Conservation (phyloP, 331 rosid genomes). For the Rhamnella rubrinervis region DNA sequence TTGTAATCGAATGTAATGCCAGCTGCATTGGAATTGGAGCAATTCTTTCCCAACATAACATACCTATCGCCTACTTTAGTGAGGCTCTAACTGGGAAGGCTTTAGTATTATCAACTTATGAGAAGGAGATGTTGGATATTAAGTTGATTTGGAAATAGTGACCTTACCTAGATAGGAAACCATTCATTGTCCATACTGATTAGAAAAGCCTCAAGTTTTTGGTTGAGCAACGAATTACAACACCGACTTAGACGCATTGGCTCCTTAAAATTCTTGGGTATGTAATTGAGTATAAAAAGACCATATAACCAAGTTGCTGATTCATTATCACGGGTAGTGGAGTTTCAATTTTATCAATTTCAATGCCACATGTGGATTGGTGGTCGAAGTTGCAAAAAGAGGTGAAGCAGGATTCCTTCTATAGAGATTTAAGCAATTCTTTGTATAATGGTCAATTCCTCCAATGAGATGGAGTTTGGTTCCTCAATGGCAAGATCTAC, state of each 20-base stretch:
- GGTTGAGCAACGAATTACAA: neutral
- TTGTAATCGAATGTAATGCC: neutral
- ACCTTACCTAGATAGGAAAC: neutral
- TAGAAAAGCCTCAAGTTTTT: neutral
- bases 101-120: neutral
- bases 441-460: neutral
- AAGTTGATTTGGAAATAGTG: neutral
- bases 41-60: neutral
- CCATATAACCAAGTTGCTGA: neutral
- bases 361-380: neutral
- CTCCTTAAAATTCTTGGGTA: neutral
- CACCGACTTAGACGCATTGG: neutral
- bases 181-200: neutral
- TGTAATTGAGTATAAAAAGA: neutral
- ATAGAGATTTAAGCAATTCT: no score
- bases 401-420: neutral
- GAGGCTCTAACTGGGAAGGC: neutral
- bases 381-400: neutral
- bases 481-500: no score
- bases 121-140: neutral
- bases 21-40: neutral
- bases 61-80: neutral
- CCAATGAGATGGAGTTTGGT: neutral
- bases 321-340: neutral
- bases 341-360: neutral